phyloP scores from a whole-genome alignment of 805 yeast species.

The Saturnispora kantuleensis region DNA sequence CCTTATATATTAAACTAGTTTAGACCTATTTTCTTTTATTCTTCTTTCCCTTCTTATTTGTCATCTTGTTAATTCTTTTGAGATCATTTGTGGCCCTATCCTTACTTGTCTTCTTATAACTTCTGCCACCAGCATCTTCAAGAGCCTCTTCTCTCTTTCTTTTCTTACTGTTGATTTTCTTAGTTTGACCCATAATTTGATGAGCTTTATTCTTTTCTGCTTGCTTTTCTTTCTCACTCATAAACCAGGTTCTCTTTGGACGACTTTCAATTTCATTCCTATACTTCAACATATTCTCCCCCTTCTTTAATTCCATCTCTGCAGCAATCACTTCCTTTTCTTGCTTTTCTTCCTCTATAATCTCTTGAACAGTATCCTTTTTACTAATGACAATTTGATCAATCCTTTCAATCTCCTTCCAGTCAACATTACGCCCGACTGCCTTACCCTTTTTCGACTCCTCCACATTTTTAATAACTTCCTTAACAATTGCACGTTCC shows the following conservation, averaged over 20 bases:
- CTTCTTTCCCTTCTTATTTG: constrained; percentile 17
- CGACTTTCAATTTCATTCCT: constrained; percentile 76
- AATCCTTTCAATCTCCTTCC: constrained; percentile 71
- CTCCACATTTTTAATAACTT: constrained; percentile 65
- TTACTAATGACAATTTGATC: constrained; percentile 53
- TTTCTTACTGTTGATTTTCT: constrained; percentile 54
- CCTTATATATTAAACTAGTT: too few species aligned
- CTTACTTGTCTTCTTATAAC: constrained; percentile 69
- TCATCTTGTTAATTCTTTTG: constrained; percentile 26
- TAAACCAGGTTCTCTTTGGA: constrained; percentile 97
- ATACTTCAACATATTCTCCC: constrained; percentile 73
- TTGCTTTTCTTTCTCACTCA: constrained; percentile 46
- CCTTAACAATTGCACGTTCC: constrained; percentile 86
- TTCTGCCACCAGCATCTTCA: constrained; percentile 42
- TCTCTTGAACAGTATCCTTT: constrained; percentile 56
- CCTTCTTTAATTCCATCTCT: constrained; percentile 82
- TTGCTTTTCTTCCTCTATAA: constrained; percentile 76
- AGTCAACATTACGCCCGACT: constrained; percentile 84
- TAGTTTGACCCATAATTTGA: constrained; percentile 30
- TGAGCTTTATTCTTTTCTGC: constrained; percentile 25
- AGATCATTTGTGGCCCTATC: constrained; percentile 53
- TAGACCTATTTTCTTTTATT: constrained; percentile 14
- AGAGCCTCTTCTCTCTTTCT: constrained; percentile 58
- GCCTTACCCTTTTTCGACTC: constrained; percentile 44
- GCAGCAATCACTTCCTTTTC: constrained; percentile 82